These are phyloP conservation scores for Vickermania spadyakhi DNA, from an alignment of 208 protist species.

Conservation along the genomic window DNA sequence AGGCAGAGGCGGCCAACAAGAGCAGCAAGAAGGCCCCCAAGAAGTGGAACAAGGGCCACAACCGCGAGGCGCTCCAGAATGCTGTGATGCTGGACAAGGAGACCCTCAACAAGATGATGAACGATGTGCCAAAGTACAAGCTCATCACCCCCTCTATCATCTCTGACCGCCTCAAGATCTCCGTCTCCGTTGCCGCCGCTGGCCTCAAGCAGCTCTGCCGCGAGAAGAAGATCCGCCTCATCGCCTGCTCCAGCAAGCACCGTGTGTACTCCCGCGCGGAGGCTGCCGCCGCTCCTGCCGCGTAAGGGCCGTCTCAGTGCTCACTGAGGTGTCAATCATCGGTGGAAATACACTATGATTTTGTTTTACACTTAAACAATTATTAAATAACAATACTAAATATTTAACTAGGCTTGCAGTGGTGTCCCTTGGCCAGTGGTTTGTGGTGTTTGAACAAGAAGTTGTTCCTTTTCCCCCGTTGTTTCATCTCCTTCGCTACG, in stretches of 20 bases:
- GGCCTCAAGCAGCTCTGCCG: slow-evolving; percentile 85
- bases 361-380: slow-evolving; percentile 9
- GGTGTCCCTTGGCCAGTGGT: no score
- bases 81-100: slow-evolving; percentile 90
- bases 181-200: slow-evolving; percentile 70
- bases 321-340: neutral
- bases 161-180: slow-evolving; percentile 84
- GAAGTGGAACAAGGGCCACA: slow-evolving; percentile 91
- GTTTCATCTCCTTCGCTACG: no score
- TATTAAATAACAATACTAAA: neutral
- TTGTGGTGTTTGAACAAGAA: no score
- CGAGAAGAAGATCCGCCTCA: slow-evolving; percentile 70
- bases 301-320: neutral
- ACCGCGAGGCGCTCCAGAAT: slow-evolving; percentile 86
- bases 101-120: slow-evolving; percentile 71
- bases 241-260: slow-evolving; percentile 67
- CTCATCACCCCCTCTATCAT: slow-evolving; percentile 88
- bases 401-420: slow-evolving; percentile 6
- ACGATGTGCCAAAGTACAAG: slow-evolving; percentile 89
- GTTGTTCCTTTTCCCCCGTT: no score
- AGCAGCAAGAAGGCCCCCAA: slow-evolving; percentile 83
- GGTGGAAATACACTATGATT: neutral
- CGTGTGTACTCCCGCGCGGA: slow-evolving; percentile 75
- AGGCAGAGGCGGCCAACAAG: slow-evolving; percentile 45
- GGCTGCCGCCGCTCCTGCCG: slow-evolving; percentile 7